Evolutionary conservation across 208 protist genomes (phyloP), one percentile per base, ranked within the genome.

Genomic region (Acanthamoeba royreba): DNA sequence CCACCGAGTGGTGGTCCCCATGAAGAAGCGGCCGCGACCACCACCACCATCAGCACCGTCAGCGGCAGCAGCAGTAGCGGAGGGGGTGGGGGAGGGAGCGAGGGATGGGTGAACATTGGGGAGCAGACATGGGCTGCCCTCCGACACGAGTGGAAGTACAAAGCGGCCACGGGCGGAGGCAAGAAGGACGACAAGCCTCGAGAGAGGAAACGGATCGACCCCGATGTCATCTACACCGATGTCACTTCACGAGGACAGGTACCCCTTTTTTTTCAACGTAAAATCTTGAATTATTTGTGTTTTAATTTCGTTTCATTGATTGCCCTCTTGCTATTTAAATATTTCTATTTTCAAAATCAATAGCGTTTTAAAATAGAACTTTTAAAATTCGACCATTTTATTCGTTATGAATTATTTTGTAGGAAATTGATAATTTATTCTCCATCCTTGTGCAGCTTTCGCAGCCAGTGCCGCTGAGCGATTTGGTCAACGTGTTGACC

Each of bases 41-140:
- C n/a, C n/a, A n/a, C n/a, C n/a, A n/a, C n/a, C n/a, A n/a, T n/a
- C n/a, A n/a, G n/a, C n/a, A n/a, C n/a, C n/a, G n/a, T n/a, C n/a
- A n/a, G n/a, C n/a, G n/a, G n/a, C n/a, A n/a, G n/a, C n/a, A n/a
- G n/a, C n/a, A n/a, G n/a, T n/a, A n/a, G n/a, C n/a, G n/a, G n/a
- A n/a, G n/a, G 63, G 38, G 63, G 11, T n/a, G 63, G 63, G 19
- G 72, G 72, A 2, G 43, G 43, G 19, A 25, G 42, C 1, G 83
- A 90, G 83, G 55, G 55, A 31, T 92, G 87, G 87, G 61, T 92
- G 22, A 92, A 92, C 87, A 72, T 79, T 8, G 87, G 87, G 35
- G 87, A 92, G 61, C 87, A 92, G 63, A 92, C 87, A 28, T 92
- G 87, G 87, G 40, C 43, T 28, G 87, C 63, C 58, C 45, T 92